phyloP scores from a whole-genome alignment of 108 stramenopile species.

The Conticribra weissflogii region DNA sequence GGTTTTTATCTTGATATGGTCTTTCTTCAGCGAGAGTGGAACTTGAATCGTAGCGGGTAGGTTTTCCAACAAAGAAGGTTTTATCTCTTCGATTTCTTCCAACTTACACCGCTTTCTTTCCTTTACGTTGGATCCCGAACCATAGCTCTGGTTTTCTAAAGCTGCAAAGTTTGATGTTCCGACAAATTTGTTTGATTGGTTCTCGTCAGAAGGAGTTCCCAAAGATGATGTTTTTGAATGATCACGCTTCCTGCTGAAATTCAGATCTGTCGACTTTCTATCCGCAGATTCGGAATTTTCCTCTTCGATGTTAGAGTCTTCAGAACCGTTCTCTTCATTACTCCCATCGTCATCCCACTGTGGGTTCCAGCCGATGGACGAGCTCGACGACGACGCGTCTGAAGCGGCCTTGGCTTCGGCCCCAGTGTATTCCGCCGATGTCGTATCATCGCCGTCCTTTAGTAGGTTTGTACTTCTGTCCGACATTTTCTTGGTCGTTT shows the following conservation, averaged over 20 bases:
- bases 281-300: too few relatives aligned
- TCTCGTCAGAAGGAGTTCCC: too few relatives aligned
- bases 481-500: too few relatives aligned
- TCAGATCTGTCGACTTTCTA: too few relatives aligned
- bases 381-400: background rate
- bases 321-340: background rate
- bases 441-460: background rate
- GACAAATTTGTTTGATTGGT: too few relatives aligned
- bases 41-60: background rate
- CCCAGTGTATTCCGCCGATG: background rate
- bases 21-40: background rate
- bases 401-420: background rate
- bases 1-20: background rate
- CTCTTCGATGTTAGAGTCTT: too few relatives aligned
- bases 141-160: too few relatives aligned
- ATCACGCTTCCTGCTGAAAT: background rate
- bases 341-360: slow-evolving; percentile 9
- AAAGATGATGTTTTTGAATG: background rate
- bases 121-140: too few relatives aligned
- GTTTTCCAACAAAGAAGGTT: background rate
- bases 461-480: too few relatives aligned
- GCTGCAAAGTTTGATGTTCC: too few relatives aligned
- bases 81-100: background rate
- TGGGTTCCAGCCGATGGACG: slow-evolving; percentile 19
- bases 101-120: background rate